These are phyloP conservation scores for Hysterangium stoloniferum DNA, from an alignment of 768 basidiomycete genomes.

Conservation along the genomic window DNA sequence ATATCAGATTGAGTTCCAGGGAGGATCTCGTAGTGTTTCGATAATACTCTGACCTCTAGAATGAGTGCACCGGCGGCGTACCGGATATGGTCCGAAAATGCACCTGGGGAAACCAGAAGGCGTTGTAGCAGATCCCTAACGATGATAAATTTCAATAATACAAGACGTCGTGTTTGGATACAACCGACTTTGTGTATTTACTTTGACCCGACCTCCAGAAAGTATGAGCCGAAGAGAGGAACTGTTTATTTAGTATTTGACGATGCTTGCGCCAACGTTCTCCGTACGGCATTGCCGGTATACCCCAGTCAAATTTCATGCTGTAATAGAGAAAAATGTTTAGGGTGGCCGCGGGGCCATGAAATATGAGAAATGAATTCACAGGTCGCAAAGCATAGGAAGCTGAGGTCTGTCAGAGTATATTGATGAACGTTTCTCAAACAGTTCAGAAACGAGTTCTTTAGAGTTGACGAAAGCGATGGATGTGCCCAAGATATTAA, in stretches of 20 bases:
- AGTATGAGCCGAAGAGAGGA: no score
- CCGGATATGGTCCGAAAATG: no score
- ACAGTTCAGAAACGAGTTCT: slow-evolving; percentile 21
- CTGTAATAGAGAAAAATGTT: slow-evolving; percentile 19
- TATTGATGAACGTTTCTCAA: slow-evolving; percentile 24
- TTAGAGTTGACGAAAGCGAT: slow-evolving; percentile 21
- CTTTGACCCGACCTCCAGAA: no score
- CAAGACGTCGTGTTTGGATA: neutral
- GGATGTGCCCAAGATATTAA: slow-evolving; percentile 19
- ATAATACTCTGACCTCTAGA: no score
- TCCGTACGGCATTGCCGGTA: slow-evolving; percentile 51
- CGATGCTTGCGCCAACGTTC: slow-evolving; percentile 13
- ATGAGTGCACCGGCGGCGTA: no score
- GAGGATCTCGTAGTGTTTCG: no score
- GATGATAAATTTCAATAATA: no score
- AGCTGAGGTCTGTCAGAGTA: slow-evolving; percentile 24
- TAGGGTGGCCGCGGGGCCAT: neutral
- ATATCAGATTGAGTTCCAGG: no score
- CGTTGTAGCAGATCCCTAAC: no score
- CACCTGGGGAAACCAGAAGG: no score
- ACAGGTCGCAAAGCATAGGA: slow-evolving; percentile 15
- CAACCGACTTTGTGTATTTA: slow-evolving; percentile 32
- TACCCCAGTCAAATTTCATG: slow-evolving; percentile 41
- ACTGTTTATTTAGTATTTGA: no score
- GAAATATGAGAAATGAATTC: no score